These are phyloP conservation scores for Diospyros lotus DNA, from an alignment of 148 eudicot genomes.

Conservation along the genomic window DNA sequence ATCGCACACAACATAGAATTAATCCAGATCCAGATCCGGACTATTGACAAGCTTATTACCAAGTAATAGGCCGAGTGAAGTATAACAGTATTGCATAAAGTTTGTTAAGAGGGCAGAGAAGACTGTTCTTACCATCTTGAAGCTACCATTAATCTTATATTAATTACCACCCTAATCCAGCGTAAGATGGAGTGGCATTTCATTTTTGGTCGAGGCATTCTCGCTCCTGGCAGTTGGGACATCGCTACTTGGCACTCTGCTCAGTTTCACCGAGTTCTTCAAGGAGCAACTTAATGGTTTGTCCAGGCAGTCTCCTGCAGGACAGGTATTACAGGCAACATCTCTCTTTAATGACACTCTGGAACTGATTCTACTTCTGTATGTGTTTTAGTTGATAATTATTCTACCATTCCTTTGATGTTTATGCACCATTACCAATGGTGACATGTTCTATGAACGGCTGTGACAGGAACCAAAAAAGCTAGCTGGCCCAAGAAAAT, in stretches of 20 bases:
- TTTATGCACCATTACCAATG: neutral
- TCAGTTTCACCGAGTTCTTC: slow-evolving; percentile 55
- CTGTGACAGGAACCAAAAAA: slow-evolving; percentile 25
- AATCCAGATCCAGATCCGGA: no score
- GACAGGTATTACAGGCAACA: slow-evolving; percentile 15
- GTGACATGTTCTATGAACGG: neutral
- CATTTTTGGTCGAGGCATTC: slow-evolving; percentile 52
- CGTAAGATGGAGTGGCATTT: slow-evolving; percentile 39
- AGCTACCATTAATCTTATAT: no score
- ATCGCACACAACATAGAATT: no score
- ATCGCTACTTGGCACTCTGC: slow-evolving; percentile 53
- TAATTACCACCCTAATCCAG: slow-evolving; percentile 17
- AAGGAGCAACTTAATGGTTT: slow-evolving; percentile 46
- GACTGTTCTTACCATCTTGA: no score
- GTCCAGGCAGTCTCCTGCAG: slow-evolving; percentile 16
- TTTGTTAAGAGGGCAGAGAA: no score
- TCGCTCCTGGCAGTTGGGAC: slow-evolving; percentile 61
- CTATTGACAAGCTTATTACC: no score
- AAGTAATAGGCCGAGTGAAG: no score
- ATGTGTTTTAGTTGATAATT: no score
- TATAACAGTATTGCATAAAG: no score
- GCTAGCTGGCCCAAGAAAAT: slow-evolving; percentile 9
- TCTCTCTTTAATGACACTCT: neutral
- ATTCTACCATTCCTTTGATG: no score
- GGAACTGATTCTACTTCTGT: no score